Base-by-base conservation (phyloP, 2,329 filamentous ascomycete species). In the Colletotrichum destructivum region DNA sequence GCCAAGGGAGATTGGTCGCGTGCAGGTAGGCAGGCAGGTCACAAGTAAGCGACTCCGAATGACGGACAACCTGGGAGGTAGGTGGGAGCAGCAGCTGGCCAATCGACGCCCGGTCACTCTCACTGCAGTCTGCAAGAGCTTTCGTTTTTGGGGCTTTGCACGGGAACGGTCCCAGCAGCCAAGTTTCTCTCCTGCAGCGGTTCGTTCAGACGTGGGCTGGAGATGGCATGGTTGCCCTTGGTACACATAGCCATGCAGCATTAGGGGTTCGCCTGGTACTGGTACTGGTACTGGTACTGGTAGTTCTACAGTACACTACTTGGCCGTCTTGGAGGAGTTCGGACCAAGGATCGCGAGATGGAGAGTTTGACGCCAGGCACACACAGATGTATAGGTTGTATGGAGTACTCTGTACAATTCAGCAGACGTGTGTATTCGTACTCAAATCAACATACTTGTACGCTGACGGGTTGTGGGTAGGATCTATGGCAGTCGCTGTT, bases 351-450 rank as follows among this genome's bases (percentile, higher is more conserved):
- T 18, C 16, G 57, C 18, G 11, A 31, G 57, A n/a, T 15, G 26
- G 44, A 61, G 57, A 38, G 26, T 61, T 49, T 23, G 42, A 16
- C 44, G 44, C 44, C 44, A 61, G 26, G 35, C 26, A n/a, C 51
- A 26, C 49, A 31, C 26, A 31, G 26, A 31, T 31, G 6, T 6
- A 31, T 31, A 31, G 26, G 26, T 6, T 31, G 8, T 35, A 35
- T 35, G 31, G 31, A 35, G 31, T 35, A 2, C 31, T 35, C 31
- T 35, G 8, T 9, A 35, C 31, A 35, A 35, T n/a, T n/a, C 31
- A 35, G 31, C 31, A 35, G 23, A 23, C 23, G 31, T 35, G 31
- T 35, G 8, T 35, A 35, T 35, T 35, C 31, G 31, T 35, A 35
- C 31, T 35, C 31, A 35, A 35, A 8, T 35, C 31, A 35, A 35